Evolutionary conservation across 257 asterid genomes (phyloP).

Genomic region (Voacanga thouarsii): DNA sequence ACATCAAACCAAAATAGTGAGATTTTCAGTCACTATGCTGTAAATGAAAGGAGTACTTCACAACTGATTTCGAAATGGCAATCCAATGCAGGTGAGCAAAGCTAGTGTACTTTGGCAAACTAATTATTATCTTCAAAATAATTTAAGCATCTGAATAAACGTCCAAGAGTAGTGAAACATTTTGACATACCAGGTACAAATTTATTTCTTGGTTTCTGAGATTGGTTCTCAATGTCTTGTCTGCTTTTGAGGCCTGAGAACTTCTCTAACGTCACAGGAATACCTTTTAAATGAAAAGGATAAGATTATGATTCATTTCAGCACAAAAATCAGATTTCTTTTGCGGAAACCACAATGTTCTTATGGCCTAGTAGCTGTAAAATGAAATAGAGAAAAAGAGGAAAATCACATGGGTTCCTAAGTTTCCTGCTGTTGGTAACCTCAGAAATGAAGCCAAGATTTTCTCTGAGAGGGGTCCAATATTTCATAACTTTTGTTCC

Average conservation of each 20-base stretch:
- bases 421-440: not conserved
- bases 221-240: conserved; percentile 13
- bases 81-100: not conserved
- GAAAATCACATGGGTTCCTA: not conserved
- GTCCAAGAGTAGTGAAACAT: not conserved
- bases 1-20: not conserved
- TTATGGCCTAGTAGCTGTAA: not conserved
- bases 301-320: not conserved
- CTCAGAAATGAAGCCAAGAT: too few relatives aligned
- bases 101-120: not conserved
- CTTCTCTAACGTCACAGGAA: conserved; percentile 23
- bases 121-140: not conserved
- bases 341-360: not conserved
- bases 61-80: not conserved
- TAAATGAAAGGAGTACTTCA: not conserved
- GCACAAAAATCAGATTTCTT: not conserved
- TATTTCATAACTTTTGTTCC: too few relatives aligned
- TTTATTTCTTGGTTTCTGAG: not conserved
- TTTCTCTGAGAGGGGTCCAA: too few relatives aligned
- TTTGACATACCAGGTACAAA: not conserved
- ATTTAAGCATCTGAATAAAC: not conserved
- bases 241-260: conserved; percentile 9
- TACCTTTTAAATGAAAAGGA: conserved; percentile 20
- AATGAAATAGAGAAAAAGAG: not conserved
- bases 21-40: not conserved